Percentiles rank a stretch among this genome's conserved stretches.
Evolutionary conservation across 495 filamentous ascomycete genomes (phyloP).

Genomic region (Tuber aestivum): DNA sequence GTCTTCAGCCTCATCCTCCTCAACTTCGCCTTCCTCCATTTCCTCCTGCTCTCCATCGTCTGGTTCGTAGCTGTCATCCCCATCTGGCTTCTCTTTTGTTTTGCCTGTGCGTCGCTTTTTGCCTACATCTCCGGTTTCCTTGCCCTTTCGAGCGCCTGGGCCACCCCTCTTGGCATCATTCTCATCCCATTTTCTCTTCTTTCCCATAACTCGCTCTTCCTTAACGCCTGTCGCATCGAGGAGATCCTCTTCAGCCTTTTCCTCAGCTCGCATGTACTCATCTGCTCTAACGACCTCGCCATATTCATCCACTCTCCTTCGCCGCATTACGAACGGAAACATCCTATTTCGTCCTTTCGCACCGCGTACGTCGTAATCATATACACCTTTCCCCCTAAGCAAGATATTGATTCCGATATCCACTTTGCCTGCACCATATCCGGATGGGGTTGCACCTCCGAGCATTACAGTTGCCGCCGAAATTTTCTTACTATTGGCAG

Average conservation of each 20-base stretch:
- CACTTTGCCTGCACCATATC: slow-evolving; percentile 64
- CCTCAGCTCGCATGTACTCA: slow-evolving; percentile 89
- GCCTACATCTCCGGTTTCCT: slow-evolving; percentile 29
- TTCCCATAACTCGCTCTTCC: slow-evolving; percentile 59
- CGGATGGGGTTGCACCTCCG: slow-evolving; percentile 33
- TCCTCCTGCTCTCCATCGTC: slow-evolving; percentile 46
- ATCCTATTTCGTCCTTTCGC: slow-evolving; percentile 90
- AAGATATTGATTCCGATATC: slow-evolving; percentile 88
- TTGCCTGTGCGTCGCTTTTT: slow-evolving; percentile 40
- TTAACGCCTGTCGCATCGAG: slow-evolving; percentile 51
- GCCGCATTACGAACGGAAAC: slow-evolving; percentile 77
- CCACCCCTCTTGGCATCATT: slow-evolving; percentile 26
- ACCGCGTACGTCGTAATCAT: slow-evolving; percentile 87
- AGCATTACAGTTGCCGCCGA: slow-evolving; percentile 71
- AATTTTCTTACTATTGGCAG: slow-evolving; percentile 54
- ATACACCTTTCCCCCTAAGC: slow-evolving; percentile 75
- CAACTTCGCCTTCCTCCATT: slow-evolving; percentile 49
- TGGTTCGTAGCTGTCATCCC: slow-evolving; percentile 42
- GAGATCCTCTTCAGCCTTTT: slow-evolving; percentile 71
- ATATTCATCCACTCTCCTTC: slow-evolving; percentile 80
- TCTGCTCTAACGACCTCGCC: slow-evolving; percentile 89
- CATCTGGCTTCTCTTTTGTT: slow-evolving; percentile 47
- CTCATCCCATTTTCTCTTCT: slow-evolving; percentile 92
- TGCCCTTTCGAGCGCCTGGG: slow-evolving; percentile 34
- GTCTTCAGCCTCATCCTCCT: slow-evolving; percentile 49